phyloP scores from a whole-genome alignment of 352 stramenopile genomes.

The Phytophthora ramorum region DNA sequence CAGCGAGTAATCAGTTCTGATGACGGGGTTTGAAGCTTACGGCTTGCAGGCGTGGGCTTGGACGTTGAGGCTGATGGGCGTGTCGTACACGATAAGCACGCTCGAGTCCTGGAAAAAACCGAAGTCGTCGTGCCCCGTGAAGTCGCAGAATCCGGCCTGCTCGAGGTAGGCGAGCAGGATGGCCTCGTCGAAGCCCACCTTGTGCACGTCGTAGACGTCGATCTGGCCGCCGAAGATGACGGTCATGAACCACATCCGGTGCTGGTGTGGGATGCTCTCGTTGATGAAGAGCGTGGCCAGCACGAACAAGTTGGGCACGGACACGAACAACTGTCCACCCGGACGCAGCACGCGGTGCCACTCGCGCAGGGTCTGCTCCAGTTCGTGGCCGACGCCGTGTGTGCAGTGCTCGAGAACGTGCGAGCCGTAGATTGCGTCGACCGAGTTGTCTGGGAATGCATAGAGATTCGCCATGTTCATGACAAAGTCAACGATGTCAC shows the following conservation, averaged over 20 bases:
- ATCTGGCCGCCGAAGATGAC: slow-evolving; percentile 80
- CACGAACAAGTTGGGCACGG: slow-evolving; percentile 69
- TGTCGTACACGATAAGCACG: slow-evolving; percentile 42
- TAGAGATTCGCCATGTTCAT: slow-evolving; percentile 77
- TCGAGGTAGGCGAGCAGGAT: slow-evolving; percentile 57
- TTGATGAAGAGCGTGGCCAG: slow-evolving; percentile 70
- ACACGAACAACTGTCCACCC: slow-evolving; percentile 60
- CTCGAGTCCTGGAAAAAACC: slow-evolving; percentile 68
- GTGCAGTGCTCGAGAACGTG: slow-evolving; percentile 83
- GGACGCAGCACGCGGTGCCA: slow-evolving; percentile 76
- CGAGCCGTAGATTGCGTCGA: slow-evolving; percentile 71
- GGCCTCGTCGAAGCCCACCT: slow-evolving; percentile 70
- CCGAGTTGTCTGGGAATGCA: slow-evolving; percentile 63
- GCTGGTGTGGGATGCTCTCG: slow-evolving; percentile 52
- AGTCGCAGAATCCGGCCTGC: slow-evolving; percentile 64
- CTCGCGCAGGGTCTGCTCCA: slow-evolving; percentile 63
- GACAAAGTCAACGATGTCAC: slow-evolving; percentile 62
- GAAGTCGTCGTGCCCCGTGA: slow-evolving; percentile 56
- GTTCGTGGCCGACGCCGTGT: slow-evolving; percentile 57
- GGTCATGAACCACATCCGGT: slow-evolving; percentile 71
- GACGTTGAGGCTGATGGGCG: slow-evolving; percentile 73
- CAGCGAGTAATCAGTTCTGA: slow-evolving; percentile 7
- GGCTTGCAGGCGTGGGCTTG: slow-evolving; percentile 35
- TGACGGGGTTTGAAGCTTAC: not conserved
- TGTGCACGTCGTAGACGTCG: slow-evolving; percentile 78